A percentile compares a stretch with the other conserved stretches of the same genome.
These are phyloP conservation scores for Mycena indigotica DNA, from an alignment of 768 basidiomycete species.

Conservation along the genomic window DNA sequence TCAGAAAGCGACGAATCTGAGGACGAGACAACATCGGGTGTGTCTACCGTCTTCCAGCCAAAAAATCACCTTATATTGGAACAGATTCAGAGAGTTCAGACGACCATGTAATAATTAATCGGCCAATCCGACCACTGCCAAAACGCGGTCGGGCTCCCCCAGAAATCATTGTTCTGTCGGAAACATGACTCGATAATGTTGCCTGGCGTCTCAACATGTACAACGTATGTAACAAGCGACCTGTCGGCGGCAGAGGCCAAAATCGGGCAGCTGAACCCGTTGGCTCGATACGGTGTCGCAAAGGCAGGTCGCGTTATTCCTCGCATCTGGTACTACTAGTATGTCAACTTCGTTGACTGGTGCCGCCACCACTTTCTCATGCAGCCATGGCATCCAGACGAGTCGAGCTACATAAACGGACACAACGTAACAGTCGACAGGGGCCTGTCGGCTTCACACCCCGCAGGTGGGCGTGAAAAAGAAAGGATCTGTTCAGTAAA, in stretches of 20 bases:
- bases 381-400: slow-evolving; percentile 61
- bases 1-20: not conserved
- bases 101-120: not conserved
- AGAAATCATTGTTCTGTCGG: not conserved
- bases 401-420: slow-evolving; percentile 83
- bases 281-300: slow-evolving; percentile 88
- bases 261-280: slow-evolving; percentile 67
- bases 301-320: slow-evolving; percentile 80
- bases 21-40: not conserved
- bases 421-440: not conserved
- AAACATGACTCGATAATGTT: not conserved
- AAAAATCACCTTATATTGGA: not conserved
- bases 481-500: too few relatives aligned
- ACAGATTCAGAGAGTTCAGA: not conserved
- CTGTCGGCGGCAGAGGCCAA: slow-evolving; percentile 51
- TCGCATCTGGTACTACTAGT: slow-evolving; percentile 84
- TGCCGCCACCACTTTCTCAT: slow-evolving; percentile 8
- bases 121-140: not conserved
- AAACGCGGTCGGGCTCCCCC: not conserved
- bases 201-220: too few relatives aligned
- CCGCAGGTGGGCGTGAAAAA: not conserved
- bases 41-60: not conserved
- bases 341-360: slow-evolving; percentile 4
- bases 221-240: too few relatives aligned
- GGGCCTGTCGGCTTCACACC: not conserved